Base-by-base conservation (phyloP, 1,139 yeast genomes). In the Candida sanyaensis region DNA sequence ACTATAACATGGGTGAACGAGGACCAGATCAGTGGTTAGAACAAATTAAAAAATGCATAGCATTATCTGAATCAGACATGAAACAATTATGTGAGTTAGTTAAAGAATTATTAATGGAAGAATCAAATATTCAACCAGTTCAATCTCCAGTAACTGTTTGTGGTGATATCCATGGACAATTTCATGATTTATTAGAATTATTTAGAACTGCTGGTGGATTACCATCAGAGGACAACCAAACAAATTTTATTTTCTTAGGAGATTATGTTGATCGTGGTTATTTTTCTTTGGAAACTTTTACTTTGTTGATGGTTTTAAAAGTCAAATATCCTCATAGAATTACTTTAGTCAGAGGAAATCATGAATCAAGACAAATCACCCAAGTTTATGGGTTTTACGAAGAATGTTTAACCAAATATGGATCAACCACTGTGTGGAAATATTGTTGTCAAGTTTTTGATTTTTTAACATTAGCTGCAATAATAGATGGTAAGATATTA, bases 81-180 rank as follows among this genome's bases (percentile, higher is more conserved):
- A 93, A 93, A 64, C 96, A 89, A 62, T 76, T 93, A 43, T 93
- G 99, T 69, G 99, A 93, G 69, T 81, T 88, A 73, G 97, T 88
- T 50, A 90, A 89, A 62, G 96, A 90, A 60, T 71, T 87, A 47
- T 71, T 91, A 46, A 79, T 89, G 55, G 78, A 80, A 52, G 96
- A 90, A 64, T 84, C 89, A 40, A 93, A 93, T 65, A 92, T 93
- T 56, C 98, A 93, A 63, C 98, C 99, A 0, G 98, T 93, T 11
- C 90, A 86, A 65, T 84, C 95, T 32, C 99, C 99, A 1, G 98
- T 93, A n/a, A 90, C 97, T 1, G 98, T 93, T 4, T 93, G 99
- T 74, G 99, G 99, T 56, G 99, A 93, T 68, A 93, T 93, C 56
- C 99, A 93, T 69, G 99, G 99, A 2, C 99, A 93, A 67, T 93